These are phyloP conservation scores for Kurtzmaniella fragi DNA, from an alignment of 805 yeast genomes.

Conservation along the genomic window DNA sequence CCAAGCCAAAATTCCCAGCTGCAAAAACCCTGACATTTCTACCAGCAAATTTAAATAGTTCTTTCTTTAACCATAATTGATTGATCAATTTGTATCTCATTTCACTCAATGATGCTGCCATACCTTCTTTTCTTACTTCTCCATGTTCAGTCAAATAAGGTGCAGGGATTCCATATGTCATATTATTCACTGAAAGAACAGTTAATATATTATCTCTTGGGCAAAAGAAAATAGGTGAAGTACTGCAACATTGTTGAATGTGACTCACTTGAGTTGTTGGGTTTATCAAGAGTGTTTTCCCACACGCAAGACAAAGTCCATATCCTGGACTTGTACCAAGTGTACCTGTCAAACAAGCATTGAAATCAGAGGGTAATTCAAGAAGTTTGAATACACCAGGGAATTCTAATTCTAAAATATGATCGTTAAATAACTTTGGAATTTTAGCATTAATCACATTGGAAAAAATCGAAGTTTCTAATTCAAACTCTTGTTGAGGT, in stretches of 20 bases:
- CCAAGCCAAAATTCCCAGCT: neutral
- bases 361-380: conserved; percentile 44
- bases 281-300: conserved; percentile 25
- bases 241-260: conserved; percentile 14
- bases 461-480: conserved; percentile 19
- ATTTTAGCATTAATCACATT: conserved; percentile 19
- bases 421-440: conserved; percentile 17
- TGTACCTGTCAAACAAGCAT: conserved; percentile 13
- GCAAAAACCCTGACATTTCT: neutral
- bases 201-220: conserved; percentile 22
- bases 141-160: conserved; percentile 77
- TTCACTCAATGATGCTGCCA: conserved; percentile 49
- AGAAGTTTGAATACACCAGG: conserved; percentile 53
- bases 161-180: conserved; percentile 37
- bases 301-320: conserved; percentile 33
- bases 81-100: conserved; percentile 54
- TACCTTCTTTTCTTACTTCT: conserved; percentile 55
- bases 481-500: conserved; percentile 3
- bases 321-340: conserved; percentile 14
- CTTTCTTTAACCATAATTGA: conserved; percentile 58
- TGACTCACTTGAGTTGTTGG: conserved; percentile 19
- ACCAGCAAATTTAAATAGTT: conserved; percentile 41
- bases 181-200: conserved; percentile 11
- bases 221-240: conserved; percentile 22
- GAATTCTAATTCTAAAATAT: conserved; percentile 34